Evolutionary conservation across 805 yeast genomes (phyloP), one percentile per base, ranked within the genome.

Genomic region (Wickerhamiella azymoides): DNA sequence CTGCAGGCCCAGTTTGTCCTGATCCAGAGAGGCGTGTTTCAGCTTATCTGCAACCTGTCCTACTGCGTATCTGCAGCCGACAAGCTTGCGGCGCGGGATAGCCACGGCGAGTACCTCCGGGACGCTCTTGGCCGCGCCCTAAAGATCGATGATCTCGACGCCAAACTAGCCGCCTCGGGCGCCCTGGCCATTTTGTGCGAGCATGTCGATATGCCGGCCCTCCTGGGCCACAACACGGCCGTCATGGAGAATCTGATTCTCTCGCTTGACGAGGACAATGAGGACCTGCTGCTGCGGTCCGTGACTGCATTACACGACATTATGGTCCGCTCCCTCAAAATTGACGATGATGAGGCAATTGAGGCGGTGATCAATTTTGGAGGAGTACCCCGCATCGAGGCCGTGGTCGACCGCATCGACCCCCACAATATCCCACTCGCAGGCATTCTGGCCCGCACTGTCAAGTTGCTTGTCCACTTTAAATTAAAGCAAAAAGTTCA

Each of bases 21-120:
- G 45, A 58, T 82, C 3, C 84, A 79, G 56, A 64, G 74, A 42
- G 76, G 84, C 0, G 53, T 78, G 0, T 66, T 81, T 60, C 86
- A 82, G 54, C 68, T 82, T 14, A 59, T 80, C 9, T 72, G 80
- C 49, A 82, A 82, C 56, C 57, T 81, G 40, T 70, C 77, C 55
- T 64, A 56, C 42, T 56, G 62, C 1, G 61, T 64, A 1, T 47
- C 43, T 5, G 55, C 62, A 14, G 70, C 69, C 0, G 65, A 58
- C 39, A 61, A 57, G 51, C 62, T 58, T 47, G 52, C 64, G n/a
- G 64, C 62, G 40, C 57, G 55, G 17, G 51, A 56, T 11, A 47
- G 46, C 14, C 51, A 54, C 4, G 57, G 62, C n/a, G 41, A 48
- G 8, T 57, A 54, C 16, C 50, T 65, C n/a, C 49, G 65, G 25